Percentiles rank a stretch among this genome's conserved stretches.
Evolutionary conservation across 495 filamentous ascomycete genomes (phyloP).

Genomic region (Xylaria curta): DNA sequence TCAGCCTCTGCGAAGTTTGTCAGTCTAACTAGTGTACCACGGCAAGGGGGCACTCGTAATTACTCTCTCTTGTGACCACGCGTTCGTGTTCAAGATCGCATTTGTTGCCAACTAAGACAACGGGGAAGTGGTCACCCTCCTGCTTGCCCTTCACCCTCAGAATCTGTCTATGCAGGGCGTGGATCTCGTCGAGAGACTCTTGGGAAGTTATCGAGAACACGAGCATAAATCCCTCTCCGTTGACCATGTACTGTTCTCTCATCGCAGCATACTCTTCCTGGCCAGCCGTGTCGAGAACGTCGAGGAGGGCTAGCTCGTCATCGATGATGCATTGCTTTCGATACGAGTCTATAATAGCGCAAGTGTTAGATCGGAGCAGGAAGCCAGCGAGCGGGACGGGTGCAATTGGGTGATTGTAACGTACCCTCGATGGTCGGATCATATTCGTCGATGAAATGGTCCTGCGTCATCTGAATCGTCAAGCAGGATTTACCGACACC

Average conservation of each 20-base stretch:
- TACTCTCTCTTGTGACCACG: slow-evolving; percentile 90
- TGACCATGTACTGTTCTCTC: slow-evolving; percentile 99
- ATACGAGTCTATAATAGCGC: slow-evolving; percentile 78
- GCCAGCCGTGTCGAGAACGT: slow-evolving; percentile 96
- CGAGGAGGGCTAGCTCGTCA: slow-evolving; percentile 94
- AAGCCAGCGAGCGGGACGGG: neutral
- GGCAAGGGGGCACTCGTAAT: slow-evolving; percentile 25
- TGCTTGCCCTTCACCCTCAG: slow-evolving; percentile 94
- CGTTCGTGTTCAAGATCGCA: slow-evolving; percentile 94
- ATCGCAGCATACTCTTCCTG: slow-evolving; percentile 99
- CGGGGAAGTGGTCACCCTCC: slow-evolving; percentile 85
- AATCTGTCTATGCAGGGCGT: slow-evolving; percentile 98
- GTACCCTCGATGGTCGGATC: slow-evolving; percentile 99
- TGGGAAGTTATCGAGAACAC: slow-evolving; percentile 98
- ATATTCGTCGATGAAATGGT: slow-evolving; percentile 99
- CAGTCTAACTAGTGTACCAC: neutral
- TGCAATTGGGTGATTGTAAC: slow-evolving; percentile 34
- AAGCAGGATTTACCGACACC: slow-evolving; percentile 99
- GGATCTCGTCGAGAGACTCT: slow-evolving; percentile 97
- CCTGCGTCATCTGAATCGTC: slow-evolving; percentile 98
- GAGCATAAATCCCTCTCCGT: slow-evolving; percentile 95
- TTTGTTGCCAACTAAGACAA: slow-evolving; percentile 99
- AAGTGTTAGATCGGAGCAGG: slow-evolving; percentile 17
- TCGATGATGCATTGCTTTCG: slow-evolving; percentile 99
- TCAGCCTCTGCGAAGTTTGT: slow-evolving; percentile 74